Evolutionary conservation across 768 basidiomycete genomes (phyloP).

Genomic region (Antrodiella citrinella): DNA sequence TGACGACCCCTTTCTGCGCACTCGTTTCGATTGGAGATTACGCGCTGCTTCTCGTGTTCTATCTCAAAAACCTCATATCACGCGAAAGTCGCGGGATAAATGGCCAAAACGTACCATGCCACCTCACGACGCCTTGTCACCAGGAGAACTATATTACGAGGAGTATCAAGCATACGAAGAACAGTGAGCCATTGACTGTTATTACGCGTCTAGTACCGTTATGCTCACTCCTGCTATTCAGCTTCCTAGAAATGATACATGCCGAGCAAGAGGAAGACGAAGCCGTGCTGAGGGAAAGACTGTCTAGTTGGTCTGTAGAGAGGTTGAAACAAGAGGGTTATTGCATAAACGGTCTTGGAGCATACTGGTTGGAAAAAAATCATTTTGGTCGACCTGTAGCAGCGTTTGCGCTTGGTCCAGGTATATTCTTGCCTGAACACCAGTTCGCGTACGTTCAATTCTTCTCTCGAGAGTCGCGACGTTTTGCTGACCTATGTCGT

Average conservation of each 20-base stretch:
- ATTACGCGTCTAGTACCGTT: too few species aligned
- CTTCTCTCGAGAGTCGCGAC: too few species aligned
- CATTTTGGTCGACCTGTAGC: slow-evolving; percentile 62
- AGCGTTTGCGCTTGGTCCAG: slow-evolving; percentile 56
- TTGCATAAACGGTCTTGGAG: slow-evolving; percentile 54
- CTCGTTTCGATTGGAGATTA: slow-evolving; percentile 56
- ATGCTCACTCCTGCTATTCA: slow-evolving; percentile 17
- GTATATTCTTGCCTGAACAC: slow-evolving; percentile 53
- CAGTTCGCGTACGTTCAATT: slow-evolving; percentile 52
- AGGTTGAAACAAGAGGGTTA: slow-evolving; percentile 66
- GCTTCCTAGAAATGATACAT: slow-evolving; percentile 39
- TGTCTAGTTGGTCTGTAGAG: slow-evolving; percentile 58
- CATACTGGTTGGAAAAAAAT: slow-evolving; percentile 60
- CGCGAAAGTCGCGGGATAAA: slow-evolving; percentile 31
- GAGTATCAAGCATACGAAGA: slow-evolving; percentile 47
- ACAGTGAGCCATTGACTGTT: slow-evolving; percentile 35
- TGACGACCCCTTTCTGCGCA: background rate
- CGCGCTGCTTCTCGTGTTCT: slow-evolving; percentile 39
- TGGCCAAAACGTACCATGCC: slow-evolving; percentile 3
- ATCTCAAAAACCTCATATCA: slow-evolving; percentile 18
- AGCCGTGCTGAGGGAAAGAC: slow-evolving; percentile 48
- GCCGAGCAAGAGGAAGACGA: slow-evolving; percentile 63
- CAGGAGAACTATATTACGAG: slow-evolving; percentile 36
- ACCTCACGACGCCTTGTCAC: slow-evolving; percentile 15
- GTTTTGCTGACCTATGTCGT: too few species aligned